Evolutionary conservation across 495 filamentous ascomycete species (phyloP).

Genomic region (Neurospora terricola): DNA sequence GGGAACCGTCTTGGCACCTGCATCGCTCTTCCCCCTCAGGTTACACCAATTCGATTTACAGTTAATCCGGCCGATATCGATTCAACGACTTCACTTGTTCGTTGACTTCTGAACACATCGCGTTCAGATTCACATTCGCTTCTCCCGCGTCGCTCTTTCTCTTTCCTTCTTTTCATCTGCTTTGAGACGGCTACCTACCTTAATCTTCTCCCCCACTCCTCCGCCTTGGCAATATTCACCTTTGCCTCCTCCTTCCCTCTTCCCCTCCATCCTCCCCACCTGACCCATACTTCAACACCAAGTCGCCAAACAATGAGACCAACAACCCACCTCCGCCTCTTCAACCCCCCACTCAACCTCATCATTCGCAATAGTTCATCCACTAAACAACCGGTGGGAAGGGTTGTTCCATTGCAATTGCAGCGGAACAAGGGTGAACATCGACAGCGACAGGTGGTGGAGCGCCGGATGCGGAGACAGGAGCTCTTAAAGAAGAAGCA

Average conservation of each 20-base stretch:
- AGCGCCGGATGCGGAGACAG: background rate
- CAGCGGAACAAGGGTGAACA: background rate
- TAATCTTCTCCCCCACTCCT: background rate
- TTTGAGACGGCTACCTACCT: background rate
- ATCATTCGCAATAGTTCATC: background rate
- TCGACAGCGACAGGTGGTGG: background rate
- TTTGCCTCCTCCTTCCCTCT: too few species aligned
- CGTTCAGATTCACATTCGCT: background rate
- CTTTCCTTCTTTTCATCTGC: background rate
- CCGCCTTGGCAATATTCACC: background rate
- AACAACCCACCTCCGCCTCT: background rate
- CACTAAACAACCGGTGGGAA: background rate
- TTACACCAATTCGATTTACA: background rate
- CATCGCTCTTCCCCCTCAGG: background rate
- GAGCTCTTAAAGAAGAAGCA: background rate
- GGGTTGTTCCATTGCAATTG: background rate
- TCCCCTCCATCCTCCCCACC: too few species aligned
- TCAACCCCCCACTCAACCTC: background rate
- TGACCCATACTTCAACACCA: background rate
- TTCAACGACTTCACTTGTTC: background rate
- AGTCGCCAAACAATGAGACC: background rate
- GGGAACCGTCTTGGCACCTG: background rate
- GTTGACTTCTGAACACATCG: background rate
- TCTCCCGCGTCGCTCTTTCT: background rate
- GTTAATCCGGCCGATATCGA: background rate